Evolutionary conservation across 768 basidiomycete genomes (phyloP).

Genomic region (Jaapia argillacea): DNA sequence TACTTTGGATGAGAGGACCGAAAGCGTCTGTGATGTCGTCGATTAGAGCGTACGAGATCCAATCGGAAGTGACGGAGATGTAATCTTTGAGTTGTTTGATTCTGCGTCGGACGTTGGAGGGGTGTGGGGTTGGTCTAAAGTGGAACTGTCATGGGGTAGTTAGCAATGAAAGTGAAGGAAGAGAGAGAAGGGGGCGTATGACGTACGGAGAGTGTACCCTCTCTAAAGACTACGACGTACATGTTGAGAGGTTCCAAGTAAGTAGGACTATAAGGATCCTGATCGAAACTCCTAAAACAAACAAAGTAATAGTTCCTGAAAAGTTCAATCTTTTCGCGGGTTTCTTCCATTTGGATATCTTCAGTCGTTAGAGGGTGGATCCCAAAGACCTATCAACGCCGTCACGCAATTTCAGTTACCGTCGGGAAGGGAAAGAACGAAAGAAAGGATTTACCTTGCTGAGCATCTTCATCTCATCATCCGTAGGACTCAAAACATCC

Average conservation of each 20-base stretch:
- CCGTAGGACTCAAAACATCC: constrained; percentile 87
- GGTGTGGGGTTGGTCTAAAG: constrained; percentile 94
- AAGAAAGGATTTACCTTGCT: constrained; percentile 53
- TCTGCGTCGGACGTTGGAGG: constrained; percentile 93
- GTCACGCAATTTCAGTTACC: background rate
- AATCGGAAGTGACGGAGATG: constrained; percentile 96
- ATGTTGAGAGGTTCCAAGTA: constrained; percentile 97
- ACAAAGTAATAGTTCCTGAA: constrained; percentile 99
- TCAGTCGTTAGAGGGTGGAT: constrained; percentile 98
- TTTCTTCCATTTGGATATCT: constrained; percentile 99
- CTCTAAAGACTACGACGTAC: constrained; percentile 99
- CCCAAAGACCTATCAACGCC: constrained; percentile 66
- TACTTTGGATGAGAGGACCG: constrained; percentile 94
- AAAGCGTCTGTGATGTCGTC: constrained; percentile 99
- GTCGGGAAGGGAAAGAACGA: background rate
- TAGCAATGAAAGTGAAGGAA: background rate
- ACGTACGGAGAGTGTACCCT: constrained; percentile 88
- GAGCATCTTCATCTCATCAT: constrained; percentile 97
- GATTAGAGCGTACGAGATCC: constrained; percentile 99
- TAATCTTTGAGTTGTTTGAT: constrained; percentile 99
- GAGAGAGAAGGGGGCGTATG: background rate
- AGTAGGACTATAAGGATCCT: constrained; percentile 94
- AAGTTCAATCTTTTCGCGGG: constrained; percentile 98
- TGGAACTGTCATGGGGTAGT: constrained; percentile 60
- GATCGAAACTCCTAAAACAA: constrained; percentile 98